Evolutionary conservation across 345 rosid genomes (phyloP).

Genomic region (Eutrema japonicum): DNA sequence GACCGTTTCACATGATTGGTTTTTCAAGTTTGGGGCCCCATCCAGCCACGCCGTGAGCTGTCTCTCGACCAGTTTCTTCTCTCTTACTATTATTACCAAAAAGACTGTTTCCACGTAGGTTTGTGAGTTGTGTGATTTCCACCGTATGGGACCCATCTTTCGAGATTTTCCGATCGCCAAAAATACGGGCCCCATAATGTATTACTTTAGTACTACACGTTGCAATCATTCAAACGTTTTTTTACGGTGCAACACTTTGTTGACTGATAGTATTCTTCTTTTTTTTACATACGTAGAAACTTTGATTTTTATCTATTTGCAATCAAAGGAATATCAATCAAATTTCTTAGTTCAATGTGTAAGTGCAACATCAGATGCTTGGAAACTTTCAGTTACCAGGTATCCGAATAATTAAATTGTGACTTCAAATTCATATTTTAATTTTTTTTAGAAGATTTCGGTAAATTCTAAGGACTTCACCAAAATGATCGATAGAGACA

Average conservation of each 20-base stretch:
- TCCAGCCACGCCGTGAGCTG: slow-evolving; percentile 68
- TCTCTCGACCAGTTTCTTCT: slow-evolving; percentile 40
- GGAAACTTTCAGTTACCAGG: no score
- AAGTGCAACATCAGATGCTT: no score
- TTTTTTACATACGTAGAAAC: no score
- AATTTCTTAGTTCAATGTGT: no score
- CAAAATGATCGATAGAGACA: neutral
- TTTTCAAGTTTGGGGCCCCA: slow-evolving; percentile 40
- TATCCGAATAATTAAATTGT: neutral
- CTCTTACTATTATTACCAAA: neutral
- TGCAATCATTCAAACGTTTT: no score
- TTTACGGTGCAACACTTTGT: no score
- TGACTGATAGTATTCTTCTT: no score
- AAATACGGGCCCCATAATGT: neutral
- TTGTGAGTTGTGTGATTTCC: slow-evolving; percentile 18
- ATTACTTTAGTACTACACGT: no score
- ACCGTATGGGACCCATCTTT: slow-evolving; percentile 45
- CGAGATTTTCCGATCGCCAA: neutral
- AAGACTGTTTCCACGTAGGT: slow-evolving; percentile 32
- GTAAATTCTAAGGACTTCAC: no score
- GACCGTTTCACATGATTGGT: slow-evolving; percentile 65
- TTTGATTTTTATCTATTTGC: no score
- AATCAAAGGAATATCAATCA: no score
- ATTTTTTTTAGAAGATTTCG: neutral
- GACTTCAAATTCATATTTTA: neutral